Base-by-base conservation (phyloP, 805 yeast species). In the Kodamaea sagamina region DNA sequence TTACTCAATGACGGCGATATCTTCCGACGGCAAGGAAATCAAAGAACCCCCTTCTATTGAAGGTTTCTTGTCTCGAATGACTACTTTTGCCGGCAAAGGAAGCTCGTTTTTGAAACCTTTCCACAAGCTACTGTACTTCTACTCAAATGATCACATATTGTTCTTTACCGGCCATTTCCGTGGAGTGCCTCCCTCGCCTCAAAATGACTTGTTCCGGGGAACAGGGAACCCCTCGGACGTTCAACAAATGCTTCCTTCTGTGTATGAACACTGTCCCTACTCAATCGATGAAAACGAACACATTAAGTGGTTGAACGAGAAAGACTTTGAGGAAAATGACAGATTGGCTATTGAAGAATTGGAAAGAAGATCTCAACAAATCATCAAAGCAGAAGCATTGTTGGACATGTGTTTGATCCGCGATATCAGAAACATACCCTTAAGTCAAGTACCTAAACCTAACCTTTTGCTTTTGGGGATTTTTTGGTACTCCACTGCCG, bases 31-130 rank as follows among this genome's bases (percentile, higher is more conserved):
- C 24, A 52, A 40, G 28, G 10, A 29, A 10, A 11, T 28, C 12
- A 27, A 32, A 10, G 95, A 85, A 55, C 97, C 97, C 0, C 41
- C 65, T 0, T 82, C 96, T 0, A 61, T 89, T 7, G 98, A 92
- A 63, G 98, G 98, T 0, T 89, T 86, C 57, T 59, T 90, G 15
- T 65, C 78, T 2, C 72, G 82, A 39, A 57, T 84, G 22, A 73
- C 82, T 0, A 72, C 78, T 34, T 69, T 75, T 44, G 56, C 61
- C 4, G 88, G 88, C 0, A 57, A 52, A 49, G 53, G 61, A 50
- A 47, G 62, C 55, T 46, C 62, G 41, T 44, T 71, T 7, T 55
- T 71, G 4, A 67, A 71, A 24, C 62, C 75, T 25, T 74, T 77
- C 42, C 74, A 73, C 50, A 79, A 75, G 43, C 62, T 82, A 34